Evolutionary conservation across 2,329 filamentous ascomycete species (phyloP).

Genomic region (Alternaria atra): DNA sequence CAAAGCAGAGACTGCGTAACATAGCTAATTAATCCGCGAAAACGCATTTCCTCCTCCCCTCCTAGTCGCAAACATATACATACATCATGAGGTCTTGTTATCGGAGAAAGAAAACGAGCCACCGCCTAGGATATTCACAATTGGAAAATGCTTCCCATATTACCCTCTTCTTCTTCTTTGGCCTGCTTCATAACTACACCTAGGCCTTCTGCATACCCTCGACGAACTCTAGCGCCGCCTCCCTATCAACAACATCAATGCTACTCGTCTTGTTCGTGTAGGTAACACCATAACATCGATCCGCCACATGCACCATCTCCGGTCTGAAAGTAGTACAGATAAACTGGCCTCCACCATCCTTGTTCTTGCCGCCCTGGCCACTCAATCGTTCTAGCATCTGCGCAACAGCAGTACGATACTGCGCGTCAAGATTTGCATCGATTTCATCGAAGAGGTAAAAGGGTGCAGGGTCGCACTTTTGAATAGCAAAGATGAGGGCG

Average conservation of each 20-base stretch:
- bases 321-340: slow-evolving; percentile 99
- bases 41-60: not conserved
- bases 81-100: not conserved
- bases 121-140: not conserved
- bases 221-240: slow-evolving; percentile 92
- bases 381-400: slow-evolving; percentile 74
- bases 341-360: slow-evolving; percentile 74
- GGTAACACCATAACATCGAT: slow-evolving; percentile 97
- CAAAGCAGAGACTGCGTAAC: not conserved
- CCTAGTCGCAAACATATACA: not conserved
- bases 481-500: slow-evolving; percentile 98
- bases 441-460: slow-evolving; percentile 99
- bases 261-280: slow-evolving; percentile 92
- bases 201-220: slow-evolving; percentile 74
- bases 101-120: not conserved
- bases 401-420: slow-evolving; percentile 96
- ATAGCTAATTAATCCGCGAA: not conserved
- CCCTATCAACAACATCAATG: slow-evolving; percentile 87
- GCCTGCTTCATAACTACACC: not conserved
- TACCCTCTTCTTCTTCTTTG: not conserved
- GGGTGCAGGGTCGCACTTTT: slow-evolving; percentile 94
- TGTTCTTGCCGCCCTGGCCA: slow-evolving; percentile 51
- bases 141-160: not conserved
- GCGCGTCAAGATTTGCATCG: slow-evolving; percentile 95
- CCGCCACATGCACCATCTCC: slow-evolving; percentile 92